These are phyloP conservation scores for Wickerhamiella lipophila DNA, from an alignment of 805 yeast species.

Conservation along the genomic window DNA sequence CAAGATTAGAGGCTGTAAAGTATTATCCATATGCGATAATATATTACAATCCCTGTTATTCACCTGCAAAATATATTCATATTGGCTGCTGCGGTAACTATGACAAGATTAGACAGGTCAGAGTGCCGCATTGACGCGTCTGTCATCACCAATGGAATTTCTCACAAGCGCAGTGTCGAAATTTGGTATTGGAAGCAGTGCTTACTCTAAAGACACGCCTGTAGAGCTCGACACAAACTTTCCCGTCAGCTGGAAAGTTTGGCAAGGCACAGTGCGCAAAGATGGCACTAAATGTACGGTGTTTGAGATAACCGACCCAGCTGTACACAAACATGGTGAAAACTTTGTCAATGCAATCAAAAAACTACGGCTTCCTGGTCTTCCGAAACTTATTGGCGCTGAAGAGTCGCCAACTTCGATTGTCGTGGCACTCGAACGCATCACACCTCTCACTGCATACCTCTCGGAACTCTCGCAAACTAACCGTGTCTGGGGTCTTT, in stretches of 20 bases:
- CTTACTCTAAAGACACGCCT: constrained; percentile 28
- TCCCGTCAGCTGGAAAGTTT: constrained; percentile 47
- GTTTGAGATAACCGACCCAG: constrained; percentile 34
- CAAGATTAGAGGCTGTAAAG: too few species aligned
- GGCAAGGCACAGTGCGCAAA: constrained; percentile 40
- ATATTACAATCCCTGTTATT: too few species aligned
- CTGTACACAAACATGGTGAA: constrained; percentile 33
- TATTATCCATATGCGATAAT: too few species aligned
- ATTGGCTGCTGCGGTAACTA: too few species aligned
- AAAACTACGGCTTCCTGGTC: constrained; percentile 56
- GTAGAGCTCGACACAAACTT: constrained; percentile 23
- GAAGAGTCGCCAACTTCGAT: constrained; percentile 46
- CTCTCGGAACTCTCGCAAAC: constrained; percentile 24
- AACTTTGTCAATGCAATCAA: constrained; percentile 39
- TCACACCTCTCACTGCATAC: constrained; percentile 38
- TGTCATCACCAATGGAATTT: constrained; percentile 42
- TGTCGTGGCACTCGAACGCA: constrained; percentile 57
- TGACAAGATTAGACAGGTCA: not conserved
- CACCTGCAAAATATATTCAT: too few species aligned
- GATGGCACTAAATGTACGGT: constrained; percentile 44
- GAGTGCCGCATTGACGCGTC: not conserved
- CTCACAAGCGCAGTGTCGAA: constrained; percentile 49
- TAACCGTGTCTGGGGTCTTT: constrained; percentile 37
- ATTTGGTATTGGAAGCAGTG: constrained; percentile 19
- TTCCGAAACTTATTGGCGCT: constrained; percentile 49